Evolutionary conservation across 495 filamentous ascomycete species (phyloP).

Genomic region (Penicillium cosmopolitanum): DNA sequence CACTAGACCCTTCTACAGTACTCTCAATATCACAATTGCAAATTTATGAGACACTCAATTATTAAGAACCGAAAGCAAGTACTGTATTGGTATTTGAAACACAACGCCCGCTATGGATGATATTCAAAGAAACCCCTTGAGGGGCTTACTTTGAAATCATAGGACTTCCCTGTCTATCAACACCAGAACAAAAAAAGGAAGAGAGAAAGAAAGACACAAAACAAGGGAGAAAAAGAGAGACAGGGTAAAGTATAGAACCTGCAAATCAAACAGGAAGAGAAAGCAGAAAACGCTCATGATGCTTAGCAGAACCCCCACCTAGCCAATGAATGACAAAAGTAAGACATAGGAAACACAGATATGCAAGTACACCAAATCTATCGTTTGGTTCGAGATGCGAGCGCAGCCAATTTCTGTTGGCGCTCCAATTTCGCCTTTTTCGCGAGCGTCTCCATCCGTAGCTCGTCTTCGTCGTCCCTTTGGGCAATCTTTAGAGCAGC

Average conservation of each 20-base stretch:
- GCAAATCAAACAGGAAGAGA: conserved; percentile 13
- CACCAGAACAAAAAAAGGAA: neutral
- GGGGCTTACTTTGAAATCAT: neutral
- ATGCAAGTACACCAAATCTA: conserved; percentile 17
- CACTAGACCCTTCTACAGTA: no score
- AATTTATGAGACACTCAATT: neutral
- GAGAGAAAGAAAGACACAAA: neutral
- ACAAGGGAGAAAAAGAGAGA: neutral
- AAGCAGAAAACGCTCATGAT: conserved; percentile 39
- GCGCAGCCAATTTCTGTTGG: conserved; percentile 51
- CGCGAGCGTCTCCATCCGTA: conserved; percentile 53
- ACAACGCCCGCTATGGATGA: conserved; percentile 34
- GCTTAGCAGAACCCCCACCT: conserved; percentile 25
- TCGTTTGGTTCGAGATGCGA: conserved; percentile 46
- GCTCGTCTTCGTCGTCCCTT: conserved; percentile 63
- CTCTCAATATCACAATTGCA: no score
- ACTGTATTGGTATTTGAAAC: conserved; percentile 23
- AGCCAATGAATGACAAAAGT: conserved; percentile 24
- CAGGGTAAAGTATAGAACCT: neutral
- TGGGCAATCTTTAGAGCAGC: conserved; percentile 51
- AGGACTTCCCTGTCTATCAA: neutral
- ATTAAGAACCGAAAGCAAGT: conserved; percentile 4
- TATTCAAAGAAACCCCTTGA: conserved; percentile 9
- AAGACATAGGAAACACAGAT: conserved; percentile 21
- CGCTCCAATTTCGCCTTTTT: conserved; percentile 61